A percentile compares a stretch with the other conserved stretches of the same genome.
phyloP scores from a whole-genome alignment of 164 flowering plant genomes.

The Tetrastigma voinierianum region DNA sequence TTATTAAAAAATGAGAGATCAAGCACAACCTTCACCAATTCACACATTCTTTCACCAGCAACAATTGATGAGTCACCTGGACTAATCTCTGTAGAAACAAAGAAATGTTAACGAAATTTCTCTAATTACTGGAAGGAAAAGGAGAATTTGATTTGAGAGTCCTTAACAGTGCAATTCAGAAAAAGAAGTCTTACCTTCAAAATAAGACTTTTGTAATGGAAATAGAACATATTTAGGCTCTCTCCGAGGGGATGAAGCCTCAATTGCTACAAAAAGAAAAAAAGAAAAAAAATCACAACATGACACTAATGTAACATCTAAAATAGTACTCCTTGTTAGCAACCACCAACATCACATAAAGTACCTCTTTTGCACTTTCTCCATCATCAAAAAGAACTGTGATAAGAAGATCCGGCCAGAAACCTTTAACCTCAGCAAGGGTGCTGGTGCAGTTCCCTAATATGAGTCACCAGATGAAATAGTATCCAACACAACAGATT shows the following conservation, averaged over 20 bases:
- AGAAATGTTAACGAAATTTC: neutral
- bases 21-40: conserved; percentile 72
- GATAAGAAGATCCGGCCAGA: conserved; percentile 77
- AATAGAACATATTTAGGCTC: conserved; percentile 76
- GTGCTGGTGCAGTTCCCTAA: conserved; percentile 36
- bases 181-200: conserved; percentile 45
- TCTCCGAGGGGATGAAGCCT: conserved; percentile 89
- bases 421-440: conserved; percentile 59
- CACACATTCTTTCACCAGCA: conserved; percentile 82
- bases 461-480: too few species aligned
- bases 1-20: neutral
- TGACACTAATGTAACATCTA: neutral
- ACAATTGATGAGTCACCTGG: conserved; percentile 62
- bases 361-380: conserved; percentile 94
- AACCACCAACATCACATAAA: neutral
- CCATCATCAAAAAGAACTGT: conserved; percentile 80
- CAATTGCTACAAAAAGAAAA: conserved; percentile 76
- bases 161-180: neutral
- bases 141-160: neutral
- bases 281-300: too few species aligned
- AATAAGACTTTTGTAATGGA: conserved; percentile 32
- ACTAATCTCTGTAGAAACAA: conserved; percentile 24
- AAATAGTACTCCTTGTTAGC: neutral
- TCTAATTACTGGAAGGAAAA: neutral
- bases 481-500: conserved; percentile 6